Base-by-base conservation (phyloP, 2,329 filamentous ascomycete genomes). In the Pseudofabraea citricarpa region DNA sequence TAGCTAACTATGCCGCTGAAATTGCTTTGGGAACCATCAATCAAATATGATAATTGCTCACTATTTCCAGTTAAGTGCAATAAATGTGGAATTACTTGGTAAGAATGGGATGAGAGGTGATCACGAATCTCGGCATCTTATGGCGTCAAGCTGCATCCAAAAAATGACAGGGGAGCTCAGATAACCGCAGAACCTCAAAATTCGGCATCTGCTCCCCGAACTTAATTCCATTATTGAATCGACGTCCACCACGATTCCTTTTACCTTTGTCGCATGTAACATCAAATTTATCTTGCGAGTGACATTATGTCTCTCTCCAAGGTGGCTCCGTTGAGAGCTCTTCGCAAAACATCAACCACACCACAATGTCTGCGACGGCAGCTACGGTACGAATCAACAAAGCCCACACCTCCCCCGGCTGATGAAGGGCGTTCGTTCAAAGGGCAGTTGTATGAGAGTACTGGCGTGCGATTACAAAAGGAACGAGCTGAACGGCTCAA, bases 401-500 rank as follows among this genome's bases (percentile, higher is more conserved):
- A 49, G 16, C n/a, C 22, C 18, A 16, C 38, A 3, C 16, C 20
- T n/a, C 21, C 37, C 16, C 21, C n/a, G 13, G 24, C 16, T 33
- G 31, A 40, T 36, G 44, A 54, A n/a, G 56, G 53, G 4, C 52
- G 48, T 24, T 52, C 67, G 3, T 82, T 81, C 56, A 72, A 75
- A 54, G 76, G 76, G 16, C 78, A 81, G 63, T 70, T 82, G 54
- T 75, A 78, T 56, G 73, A 77, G 51, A 79, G 75, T 49, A 77
- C 79, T 39, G 69, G 69, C 40, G 67, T 71, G 43, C 72, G 78
- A 46, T 65, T 81, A 49, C 66, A 69, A 50, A 64, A 72, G n/a
- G 77, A 82, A 60, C 66, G 68, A 39, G 68, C 70, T 46, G 74
- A 80, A 59, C 66, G 73, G 19, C 71, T 71, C 54, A 69, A 72